Evolutionary conservation across 176 grass and related monocot genomes (phyloP).

Genomic region (Lolium perenne): DNA sequence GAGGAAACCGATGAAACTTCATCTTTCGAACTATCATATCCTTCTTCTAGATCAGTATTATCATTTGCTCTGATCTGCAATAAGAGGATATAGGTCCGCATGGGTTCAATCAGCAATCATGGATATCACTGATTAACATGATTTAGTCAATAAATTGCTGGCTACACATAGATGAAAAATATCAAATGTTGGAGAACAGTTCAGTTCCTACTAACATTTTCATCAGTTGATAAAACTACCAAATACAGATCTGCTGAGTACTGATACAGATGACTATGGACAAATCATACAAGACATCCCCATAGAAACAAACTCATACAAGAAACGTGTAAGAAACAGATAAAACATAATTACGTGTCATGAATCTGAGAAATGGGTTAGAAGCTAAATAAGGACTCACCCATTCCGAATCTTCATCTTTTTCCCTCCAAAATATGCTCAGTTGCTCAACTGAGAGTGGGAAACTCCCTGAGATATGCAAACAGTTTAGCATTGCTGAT

Average conservation of each 20-base stretch:
- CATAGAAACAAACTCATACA: conserved; percentile 8
- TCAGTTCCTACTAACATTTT: conserved; percentile 9
- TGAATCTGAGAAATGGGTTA: background rate
- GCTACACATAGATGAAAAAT: conserved; percentile 29
- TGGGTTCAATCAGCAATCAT: conserved; percentile 17
- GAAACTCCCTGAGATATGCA: conserved; percentile 54
- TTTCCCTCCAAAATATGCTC: conserved; percentile 88
- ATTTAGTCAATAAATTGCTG: conserved; percentile 29
- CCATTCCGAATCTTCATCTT: conserved; percentile 98
- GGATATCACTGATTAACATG: background rate
- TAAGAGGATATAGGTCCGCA: conserved; percentile 36
- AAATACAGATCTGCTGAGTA: background rate
- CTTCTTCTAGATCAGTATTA: conserved; percentile 85
- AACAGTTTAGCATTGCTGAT: conserved; percentile 18
- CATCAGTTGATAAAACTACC: conserved; percentile 23
- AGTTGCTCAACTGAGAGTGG: conserved; percentile 63
- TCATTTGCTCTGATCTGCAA: conserved; percentile 76
- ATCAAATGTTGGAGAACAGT: background rate
- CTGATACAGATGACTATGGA: conserved; percentile 5
- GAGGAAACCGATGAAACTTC: conserved; percentile 98
- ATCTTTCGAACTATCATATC: conserved; percentile 97
- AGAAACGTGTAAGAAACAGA: conserved; percentile 22
- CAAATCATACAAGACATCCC: background rate
- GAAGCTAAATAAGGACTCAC: conserved; percentile 52
- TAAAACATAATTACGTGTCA: background rate